phyloP scores from a whole-genome alignment of 148 eudicot species.

The Vaccinium vitisidaea region DNA sequence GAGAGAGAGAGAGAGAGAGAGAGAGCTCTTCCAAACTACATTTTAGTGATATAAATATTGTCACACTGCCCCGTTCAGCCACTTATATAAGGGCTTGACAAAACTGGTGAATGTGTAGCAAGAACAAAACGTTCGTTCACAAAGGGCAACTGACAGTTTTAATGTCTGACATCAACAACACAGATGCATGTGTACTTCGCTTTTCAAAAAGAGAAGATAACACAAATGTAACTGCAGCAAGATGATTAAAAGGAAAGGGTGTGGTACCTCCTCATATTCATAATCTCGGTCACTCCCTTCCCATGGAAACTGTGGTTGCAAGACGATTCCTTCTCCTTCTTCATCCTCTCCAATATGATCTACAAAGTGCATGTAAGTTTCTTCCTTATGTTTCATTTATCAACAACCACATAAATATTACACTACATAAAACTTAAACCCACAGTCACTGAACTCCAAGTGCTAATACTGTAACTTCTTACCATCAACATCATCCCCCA shows the following conservation, averaged over 20 bases:
- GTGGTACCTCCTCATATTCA: slow-evolving; percentile 60
- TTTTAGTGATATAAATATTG: background rate
- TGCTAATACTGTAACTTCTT: background rate
- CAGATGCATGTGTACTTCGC: background rate
- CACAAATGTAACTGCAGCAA: background rate
- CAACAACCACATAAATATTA: background rate
- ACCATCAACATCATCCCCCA: slow-evolving; percentile 58
- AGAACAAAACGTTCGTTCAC: background rate
- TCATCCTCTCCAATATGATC: slow-evolving; percentile 57
- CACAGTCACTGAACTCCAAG: background rate
- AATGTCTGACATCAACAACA: background rate
- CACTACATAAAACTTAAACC: background rate
- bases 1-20: background rate
- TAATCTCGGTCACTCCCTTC: slow-evolving; percentile 79
- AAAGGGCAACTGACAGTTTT: background rate
- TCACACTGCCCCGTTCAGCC: background rate
- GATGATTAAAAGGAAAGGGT: background rate
- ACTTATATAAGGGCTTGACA: background rate
- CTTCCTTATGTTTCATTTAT: background rate
- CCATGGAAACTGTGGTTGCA: slow-evolving; percentile 65
- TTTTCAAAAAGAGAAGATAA: background rate
- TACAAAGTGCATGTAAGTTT: slow-evolving; percentile 10
- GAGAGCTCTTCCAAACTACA: background rate
- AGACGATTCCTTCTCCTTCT: slow-evolving; percentile 51
- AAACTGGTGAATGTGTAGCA: background rate